A percentile compares a stretch with the other conserved stretches of the same genome.
phyloP scores from a whole-genome alignment of 345 rosid genomes.

The Dipteronia sinensis region DNA sequence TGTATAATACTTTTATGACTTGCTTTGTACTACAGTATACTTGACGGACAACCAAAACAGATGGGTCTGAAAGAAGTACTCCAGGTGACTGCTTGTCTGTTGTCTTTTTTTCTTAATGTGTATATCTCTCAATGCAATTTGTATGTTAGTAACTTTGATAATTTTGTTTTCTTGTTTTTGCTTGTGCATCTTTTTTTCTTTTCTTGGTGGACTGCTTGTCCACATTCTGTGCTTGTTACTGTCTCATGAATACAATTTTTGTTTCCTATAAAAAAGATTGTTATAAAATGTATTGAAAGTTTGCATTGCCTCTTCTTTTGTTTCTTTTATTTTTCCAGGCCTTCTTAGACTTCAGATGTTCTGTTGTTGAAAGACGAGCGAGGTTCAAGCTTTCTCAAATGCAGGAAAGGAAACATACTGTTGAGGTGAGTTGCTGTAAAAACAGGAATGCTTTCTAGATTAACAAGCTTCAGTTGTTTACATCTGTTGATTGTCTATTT shows the following conservation, averaged over 20 bases:
- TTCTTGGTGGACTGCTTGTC: neutral
- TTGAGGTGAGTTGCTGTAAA: constrained; percentile 59
- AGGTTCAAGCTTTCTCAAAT: constrained; percentile 84
- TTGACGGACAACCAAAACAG: constrained; percentile 85
- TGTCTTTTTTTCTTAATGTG: neutral
- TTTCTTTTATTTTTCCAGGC: constrained; percentile 44
- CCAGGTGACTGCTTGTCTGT: constrained; percentile 56
- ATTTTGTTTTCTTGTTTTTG: neutral
- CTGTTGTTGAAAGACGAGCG: constrained; percentile 90
- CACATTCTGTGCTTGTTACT: neutral
- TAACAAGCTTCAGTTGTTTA: neutral
- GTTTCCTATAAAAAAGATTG: neutral
- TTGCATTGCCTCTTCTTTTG: neutral
- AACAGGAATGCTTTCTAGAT: neutral
- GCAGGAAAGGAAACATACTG: constrained; percentile 77
- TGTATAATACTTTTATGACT: constrained; percentile 1
- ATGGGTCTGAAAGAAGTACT: constrained; percentile 91
- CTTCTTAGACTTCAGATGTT: constrained; percentile 89
- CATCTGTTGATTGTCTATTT: constrained; percentile 16
- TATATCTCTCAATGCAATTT: neutral
- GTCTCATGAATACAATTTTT: neutral
- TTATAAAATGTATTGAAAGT: neutral
- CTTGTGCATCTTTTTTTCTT: neutral
- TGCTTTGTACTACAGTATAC: constrained; percentile 56
- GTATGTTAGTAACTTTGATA: neutral